These are phyloP conservation scores for Sesbania bispinosa DNA, from an alignment of 306 rosid genomes.

Conservation along the genomic window DNA sequence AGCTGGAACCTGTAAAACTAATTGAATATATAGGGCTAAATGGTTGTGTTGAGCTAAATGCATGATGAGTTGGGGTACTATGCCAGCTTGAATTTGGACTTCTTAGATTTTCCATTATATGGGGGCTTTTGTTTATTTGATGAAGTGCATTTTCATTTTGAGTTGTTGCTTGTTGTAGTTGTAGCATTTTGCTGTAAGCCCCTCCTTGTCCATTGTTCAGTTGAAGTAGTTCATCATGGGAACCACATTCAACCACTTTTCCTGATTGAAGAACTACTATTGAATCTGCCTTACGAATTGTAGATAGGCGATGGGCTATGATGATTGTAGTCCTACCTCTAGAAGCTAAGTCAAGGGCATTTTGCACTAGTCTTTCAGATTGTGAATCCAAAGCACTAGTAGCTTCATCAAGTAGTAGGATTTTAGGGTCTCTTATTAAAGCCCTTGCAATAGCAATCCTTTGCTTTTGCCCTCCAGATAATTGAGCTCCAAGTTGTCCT, in stretches of 20 bases:
- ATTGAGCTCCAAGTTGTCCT: slow-evolving; percentile 76
- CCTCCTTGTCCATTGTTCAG: slow-evolving; percentile 53
- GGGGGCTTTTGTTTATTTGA: slow-evolving; percentile 2
- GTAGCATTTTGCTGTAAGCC: slow-evolving; percentile 55
- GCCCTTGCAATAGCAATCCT: slow-evolving; percentile 93
- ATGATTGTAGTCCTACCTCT: slow-evolving; percentile 73
- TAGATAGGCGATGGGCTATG: slow-evolving; percentile 77
- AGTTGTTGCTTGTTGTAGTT: slow-evolving; percentile 49
- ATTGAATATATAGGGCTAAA: slow-evolving; percentile 52
- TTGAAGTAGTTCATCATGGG: slow-evolving; percentile 58
- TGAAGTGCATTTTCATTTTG: slow-evolving; percentile 26
- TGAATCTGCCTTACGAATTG: slow-evolving; percentile 53
- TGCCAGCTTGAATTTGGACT: slow-evolving; percentile 32
- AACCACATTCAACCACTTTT: slow-evolving; percentile 63
- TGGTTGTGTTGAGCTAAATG: slow-evolving; percentile 31
- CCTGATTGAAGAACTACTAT: slow-evolving; percentile 74
- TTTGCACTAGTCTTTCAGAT: slow-evolving; percentile 68
- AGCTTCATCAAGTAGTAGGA: slow-evolving; percentile 84
- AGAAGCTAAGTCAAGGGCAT: slow-evolving; percentile 72
- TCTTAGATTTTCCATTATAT: slow-evolving; percentile 3
- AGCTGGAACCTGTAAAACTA: slow-evolving; percentile 38
- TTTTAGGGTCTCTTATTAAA: slow-evolving; percentile 64
- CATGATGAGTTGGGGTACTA: slow-evolving; percentile 33
- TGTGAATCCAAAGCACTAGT: slow-evolving; percentile 87
- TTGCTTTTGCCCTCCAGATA: slow-evolving; percentile 89